These are phyloP conservation scores for Stephanodiscus minutulus DNA, from an alignment of 108 stramenopile genomes.

Conservation along the genomic window DNA sequence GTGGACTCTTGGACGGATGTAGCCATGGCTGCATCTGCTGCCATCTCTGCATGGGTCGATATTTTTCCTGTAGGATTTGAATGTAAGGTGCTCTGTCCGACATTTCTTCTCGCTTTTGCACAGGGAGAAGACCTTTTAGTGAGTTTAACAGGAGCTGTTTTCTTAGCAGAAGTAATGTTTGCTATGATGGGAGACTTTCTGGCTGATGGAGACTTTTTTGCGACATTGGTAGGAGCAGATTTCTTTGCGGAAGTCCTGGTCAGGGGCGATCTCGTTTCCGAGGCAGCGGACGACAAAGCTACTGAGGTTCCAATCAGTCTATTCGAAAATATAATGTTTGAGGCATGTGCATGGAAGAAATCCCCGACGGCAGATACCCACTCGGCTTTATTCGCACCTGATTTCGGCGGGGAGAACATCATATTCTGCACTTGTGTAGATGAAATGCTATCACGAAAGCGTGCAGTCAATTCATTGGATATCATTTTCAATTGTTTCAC, in stretches of 20 bases:
- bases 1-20: conserved; percentile 17
- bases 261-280: conserved; percentile 5
- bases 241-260: neutral
- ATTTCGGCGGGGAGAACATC: conserved; percentile 22
- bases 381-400: conserved; percentile 24
- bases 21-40: conserved; percentile 25
- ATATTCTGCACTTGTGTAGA: neutral
- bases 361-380: conserved; percentile 14
- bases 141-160: conserved; percentile 1
- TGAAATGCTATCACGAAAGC: neutral
- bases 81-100: neutral
- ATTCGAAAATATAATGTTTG: conserved; percentile 10
- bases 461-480: conserved; percentile 14
- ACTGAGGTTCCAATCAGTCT: neutral
- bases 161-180: neutral
- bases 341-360: conserved; percentile 13
- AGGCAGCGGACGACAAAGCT: neutral
- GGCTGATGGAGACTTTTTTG: conserved; percentile 15
- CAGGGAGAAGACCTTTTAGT: neutral
- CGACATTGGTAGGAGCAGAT: conserved; percentile 1
- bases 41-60: conserved; percentile 2
- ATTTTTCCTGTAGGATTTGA: neutral
- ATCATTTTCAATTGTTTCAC: conserved; percentile 32
- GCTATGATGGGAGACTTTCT: conserved; percentile 11
- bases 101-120: neutral